phyloP scores from a whole-genome alignment of 2,329 filamentous ascomycete species.

The Mycosphaerelloides madeirae region DNA sequence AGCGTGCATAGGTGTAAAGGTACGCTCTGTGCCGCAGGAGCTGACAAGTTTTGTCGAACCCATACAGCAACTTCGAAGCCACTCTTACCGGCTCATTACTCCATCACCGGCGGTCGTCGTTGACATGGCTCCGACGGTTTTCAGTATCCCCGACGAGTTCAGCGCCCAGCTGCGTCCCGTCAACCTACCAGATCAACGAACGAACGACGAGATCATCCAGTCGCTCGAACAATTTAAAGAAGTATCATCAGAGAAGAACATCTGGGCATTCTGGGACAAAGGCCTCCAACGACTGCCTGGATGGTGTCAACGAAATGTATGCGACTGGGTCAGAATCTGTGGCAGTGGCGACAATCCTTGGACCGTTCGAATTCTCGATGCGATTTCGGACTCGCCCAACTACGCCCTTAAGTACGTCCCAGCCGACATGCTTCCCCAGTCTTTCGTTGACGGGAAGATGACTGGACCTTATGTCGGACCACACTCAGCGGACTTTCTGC shows the following conservation, averaged over 20 bases:
- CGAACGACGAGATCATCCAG: constrained; percentile 5
- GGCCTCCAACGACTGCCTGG: constrained; percentile 34
- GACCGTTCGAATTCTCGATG: constrained; percentile 42
- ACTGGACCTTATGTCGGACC: constrained; percentile 40
- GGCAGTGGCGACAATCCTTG: constrained; percentile 29
- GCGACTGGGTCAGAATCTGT: constrained; percentile 39
- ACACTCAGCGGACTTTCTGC: constrained; percentile 47
- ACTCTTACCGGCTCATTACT: too few species aligned
- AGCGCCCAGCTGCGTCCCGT: neutral
- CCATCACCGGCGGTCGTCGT: neutral
- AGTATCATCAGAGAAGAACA: constrained; percentile 38
- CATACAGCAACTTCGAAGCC: too few species aligned
- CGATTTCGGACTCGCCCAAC: constrained; percentile 35
- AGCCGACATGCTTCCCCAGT: constrained; percentile 31
- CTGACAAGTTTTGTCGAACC: too few species aligned
- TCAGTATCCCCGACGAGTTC: constrained; percentile 2
- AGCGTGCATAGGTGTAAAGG: too few species aligned
- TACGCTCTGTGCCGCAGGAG: too few species aligned
- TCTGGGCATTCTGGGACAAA: constrained; percentile 41
- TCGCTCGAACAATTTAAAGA: constrained; percentile 15
- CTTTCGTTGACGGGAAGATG: constrained; percentile 43
- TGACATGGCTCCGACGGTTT: neutral
- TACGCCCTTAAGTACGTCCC: constrained; percentile 39
- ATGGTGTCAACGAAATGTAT: constrained; percentile 38
- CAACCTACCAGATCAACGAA: constrained; percentile 3